These are phyloP conservation scores for Paraconiothyrium sp. DNA, from an alignment of 2,329 filamentous ascomycete species.

Conservation along the genomic window DNA sequence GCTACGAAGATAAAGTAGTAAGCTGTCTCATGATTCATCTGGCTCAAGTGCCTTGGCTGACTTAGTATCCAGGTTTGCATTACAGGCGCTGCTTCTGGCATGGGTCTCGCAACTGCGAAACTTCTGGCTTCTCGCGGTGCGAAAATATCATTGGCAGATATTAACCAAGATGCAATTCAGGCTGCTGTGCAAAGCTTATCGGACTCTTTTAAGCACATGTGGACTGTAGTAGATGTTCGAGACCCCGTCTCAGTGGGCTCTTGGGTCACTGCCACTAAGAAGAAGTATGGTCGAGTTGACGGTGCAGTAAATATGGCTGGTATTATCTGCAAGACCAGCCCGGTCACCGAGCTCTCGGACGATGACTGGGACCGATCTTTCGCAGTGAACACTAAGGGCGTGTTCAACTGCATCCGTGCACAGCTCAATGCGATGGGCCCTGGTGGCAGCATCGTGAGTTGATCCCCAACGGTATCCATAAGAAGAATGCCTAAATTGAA, in stretches of 20 bases:
- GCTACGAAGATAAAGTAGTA: constrained; percentile 18
- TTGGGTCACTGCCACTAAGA: constrained; percentile 48
- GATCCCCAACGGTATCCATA: not conserved
- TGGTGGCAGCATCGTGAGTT: constrained; percentile 31
- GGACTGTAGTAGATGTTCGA: constrained; percentile 57
- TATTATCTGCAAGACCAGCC: constrained; percentile 34
- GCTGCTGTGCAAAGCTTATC: constrained; percentile 43
- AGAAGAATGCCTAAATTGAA: not conserved
- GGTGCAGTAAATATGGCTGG: constrained; percentile 55
- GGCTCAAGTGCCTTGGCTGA: not conserved
- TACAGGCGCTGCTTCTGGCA: constrained; percentile 49
- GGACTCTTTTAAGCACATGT: constrained; percentile 34
- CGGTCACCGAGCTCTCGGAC: constrained; percentile 35
- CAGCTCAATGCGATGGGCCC: constrained; percentile 26
- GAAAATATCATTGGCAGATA: constrained; percentile 27
- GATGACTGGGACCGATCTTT: constrained; percentile 50
- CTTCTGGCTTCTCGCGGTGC: constrained; percentile 57
- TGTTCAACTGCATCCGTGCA: constrained; percentile 43
- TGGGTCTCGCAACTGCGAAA: constrained; percentile 56
- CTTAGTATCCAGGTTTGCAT: constrained; percentile 14
- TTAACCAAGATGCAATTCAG: constrained; percentile 51
- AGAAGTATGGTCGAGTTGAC: constrained; percentile 45
- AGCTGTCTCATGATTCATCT: not conserved
- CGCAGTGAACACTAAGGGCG: constrained; percentile 45
- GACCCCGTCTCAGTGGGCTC: constrained; percentile 50